Percentiles rank a stretch among this genome's conserved stretches.
Evolutionary conservation across 345 rosid genomes (phyloP).

Genomic region (Erodium maritimum): DNA sequence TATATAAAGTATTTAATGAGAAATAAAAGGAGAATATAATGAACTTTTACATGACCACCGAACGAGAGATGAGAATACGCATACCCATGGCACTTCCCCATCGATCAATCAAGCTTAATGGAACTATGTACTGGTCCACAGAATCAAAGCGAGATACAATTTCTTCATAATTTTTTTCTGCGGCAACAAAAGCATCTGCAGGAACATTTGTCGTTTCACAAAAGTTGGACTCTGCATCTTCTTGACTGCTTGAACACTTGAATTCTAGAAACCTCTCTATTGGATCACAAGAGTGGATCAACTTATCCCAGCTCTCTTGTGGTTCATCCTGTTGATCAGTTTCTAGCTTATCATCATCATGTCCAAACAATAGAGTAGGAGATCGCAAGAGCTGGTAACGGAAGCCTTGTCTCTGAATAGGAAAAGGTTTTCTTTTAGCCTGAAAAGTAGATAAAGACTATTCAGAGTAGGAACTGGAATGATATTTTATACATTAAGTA

Average conservation of each 20-base stretch:
- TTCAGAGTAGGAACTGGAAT: neutral
- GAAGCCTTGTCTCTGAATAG: conserved; percentile 30
- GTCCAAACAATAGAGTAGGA: conserved; percentile 32
- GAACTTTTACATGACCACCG: conserved; percentile 4
- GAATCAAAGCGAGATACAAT: conserved; percentile 11
- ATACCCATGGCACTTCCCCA: conserved; percentile 99
- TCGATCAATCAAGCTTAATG: conserved; percentile 62
- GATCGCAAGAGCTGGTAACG: conserved; percentile 44
- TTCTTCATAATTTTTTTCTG: conserved; percentile 23
- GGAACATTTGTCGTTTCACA: conserved; percentile 12
- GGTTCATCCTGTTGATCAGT: conserved; percentile 21
- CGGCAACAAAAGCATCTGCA: conserved; percentile 15
- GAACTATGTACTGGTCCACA: conserved; percentile 52
- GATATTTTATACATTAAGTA: no score
- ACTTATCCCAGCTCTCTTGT: conserved; percentile 32
- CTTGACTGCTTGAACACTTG: conserved; percentile 16
- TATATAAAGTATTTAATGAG: conserved; percentile 14
- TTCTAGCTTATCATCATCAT: conserved; percentile 16
- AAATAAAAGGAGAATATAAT: conserved; percentile 1
- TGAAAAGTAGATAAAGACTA: conserved; percentile 18
- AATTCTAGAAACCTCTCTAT: conserved; percentile 66
- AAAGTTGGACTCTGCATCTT: conserved; percentile 15
- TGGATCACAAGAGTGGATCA: conserved; percentile 52
- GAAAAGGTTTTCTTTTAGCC: conserved; percentile 67
- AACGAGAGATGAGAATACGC: conserved; percentile 22